phyloP scores from a whole-genome alignment of 106 monocot genomes.

The Amphibolis antarctica region DNA sequence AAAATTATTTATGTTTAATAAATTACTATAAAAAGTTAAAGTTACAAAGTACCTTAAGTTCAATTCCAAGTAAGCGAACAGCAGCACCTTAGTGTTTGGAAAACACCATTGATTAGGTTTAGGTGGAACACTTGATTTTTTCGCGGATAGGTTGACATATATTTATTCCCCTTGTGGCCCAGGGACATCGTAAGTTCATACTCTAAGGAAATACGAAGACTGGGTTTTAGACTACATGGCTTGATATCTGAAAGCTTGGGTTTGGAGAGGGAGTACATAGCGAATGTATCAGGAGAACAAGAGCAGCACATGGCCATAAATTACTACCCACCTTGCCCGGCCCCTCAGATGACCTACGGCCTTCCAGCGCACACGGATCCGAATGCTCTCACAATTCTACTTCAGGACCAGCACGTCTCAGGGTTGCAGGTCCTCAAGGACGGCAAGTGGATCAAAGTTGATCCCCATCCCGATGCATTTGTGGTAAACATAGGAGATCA shows the following conservation, averaged over 20 bases:
- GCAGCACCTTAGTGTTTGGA: no score
- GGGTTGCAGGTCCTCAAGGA: slow-evolving; percentile 61
- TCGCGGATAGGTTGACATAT: no score
- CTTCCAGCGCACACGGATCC: slow-evolving; percentile 84
- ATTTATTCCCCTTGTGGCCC: not conserved
- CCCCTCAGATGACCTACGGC: slow-evolving; percentile 77
- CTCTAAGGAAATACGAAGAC: slow-evolving; percentile 49
- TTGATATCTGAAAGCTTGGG: slow-evolving; percentile 69
- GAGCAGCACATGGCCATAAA: slow-evolving; percentile 98
- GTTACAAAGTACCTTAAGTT: no score
- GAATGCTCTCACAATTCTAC: slow-evolving; percentile 76
- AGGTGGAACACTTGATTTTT: no score
- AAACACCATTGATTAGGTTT: no score
- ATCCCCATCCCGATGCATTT: slow-evolving; percentile 55
- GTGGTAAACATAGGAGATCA: slow-evolving; percentile 92
- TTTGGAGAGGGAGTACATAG: slow-evolving; percentile 57
- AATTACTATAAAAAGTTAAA: no score
- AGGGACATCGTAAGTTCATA: slow-evolving; percentile 74
- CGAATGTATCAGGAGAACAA: slow-evolving; percentile 50
- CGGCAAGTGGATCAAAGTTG: slow-evolving; percentile 51
- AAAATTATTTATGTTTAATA: no score
- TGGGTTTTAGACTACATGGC: slow-evolving; percentile 59
- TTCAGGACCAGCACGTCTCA: slow-evolving; percentile 52
- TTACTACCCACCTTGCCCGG: slow-evolving; percentile 80
- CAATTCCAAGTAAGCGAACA: no score